Evolutionary conservation across 345 rosid genomes (phyloP).

Genomic region (Crucihimalaya himalaica): DNA sequence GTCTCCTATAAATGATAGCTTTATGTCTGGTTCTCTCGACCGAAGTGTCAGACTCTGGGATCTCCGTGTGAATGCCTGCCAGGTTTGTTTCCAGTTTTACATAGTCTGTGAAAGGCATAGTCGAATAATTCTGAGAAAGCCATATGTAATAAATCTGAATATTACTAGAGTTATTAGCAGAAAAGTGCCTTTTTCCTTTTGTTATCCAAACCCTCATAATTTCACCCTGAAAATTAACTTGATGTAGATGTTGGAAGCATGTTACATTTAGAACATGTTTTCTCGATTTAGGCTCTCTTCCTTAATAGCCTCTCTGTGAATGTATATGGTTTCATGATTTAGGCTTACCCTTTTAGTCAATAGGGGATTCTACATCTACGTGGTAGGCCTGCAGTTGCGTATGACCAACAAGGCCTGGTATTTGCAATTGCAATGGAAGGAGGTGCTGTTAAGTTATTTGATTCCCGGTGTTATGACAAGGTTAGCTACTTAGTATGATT

Average conservation of each 20-base stretch:
- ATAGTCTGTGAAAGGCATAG: neutral
- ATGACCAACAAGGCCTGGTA: conserved; percentile 97
- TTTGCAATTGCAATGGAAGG: conserved; percentile 99
- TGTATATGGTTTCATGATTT: conserved; percentile 44
- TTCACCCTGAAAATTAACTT: neutral
- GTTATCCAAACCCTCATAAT: neutral
- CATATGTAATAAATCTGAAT: neutral
- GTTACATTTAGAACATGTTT: neutral
- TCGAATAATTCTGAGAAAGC: neutral
- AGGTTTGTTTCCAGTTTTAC: conserved; percentile 57
- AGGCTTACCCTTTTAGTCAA: conserved; percentile 62
- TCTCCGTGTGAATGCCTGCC: conserved; percentile 99
- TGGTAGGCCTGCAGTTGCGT: conserved; percentile 96
- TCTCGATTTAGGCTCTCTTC: neutral
- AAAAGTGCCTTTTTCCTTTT: neutral
- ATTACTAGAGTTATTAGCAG: neutral
- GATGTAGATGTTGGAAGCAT: neutral
- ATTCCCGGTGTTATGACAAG: conserved; percentile 95
- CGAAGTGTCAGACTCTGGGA: conserved; percentile 95
- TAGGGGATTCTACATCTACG: conserved; percentile 91
- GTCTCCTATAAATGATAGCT: conserved; percentile 97
- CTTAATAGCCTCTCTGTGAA: neutral
- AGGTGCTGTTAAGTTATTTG: conserved; percentile 94
- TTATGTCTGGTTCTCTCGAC: conserved; percentile 98
- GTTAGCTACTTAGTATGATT: conserved; percentile 39